A percentile compares a stretch with the other conserved stretches of the same genome.
Conservation (phyloP, 441 rosid genomes). For the Syzygium syzygioides region DNA sequence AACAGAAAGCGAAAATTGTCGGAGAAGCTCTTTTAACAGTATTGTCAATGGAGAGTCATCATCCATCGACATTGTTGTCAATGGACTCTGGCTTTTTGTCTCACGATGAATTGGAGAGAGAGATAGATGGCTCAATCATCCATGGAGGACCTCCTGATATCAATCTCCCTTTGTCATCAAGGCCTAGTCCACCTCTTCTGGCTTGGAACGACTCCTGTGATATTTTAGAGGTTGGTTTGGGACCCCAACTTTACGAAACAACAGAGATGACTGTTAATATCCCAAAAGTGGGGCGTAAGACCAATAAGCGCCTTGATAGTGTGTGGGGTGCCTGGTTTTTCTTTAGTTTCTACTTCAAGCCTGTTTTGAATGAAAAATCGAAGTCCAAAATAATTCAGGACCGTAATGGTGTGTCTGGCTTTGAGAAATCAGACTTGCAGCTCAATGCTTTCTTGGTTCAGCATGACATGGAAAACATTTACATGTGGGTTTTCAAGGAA, state of each 20-base stretch:
- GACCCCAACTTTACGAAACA: conserved; percentile 45
- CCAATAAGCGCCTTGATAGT: conserved; percentile 54
- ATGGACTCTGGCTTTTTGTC: conserved; percentile 68
- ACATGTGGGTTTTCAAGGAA: conserved; percentile 75
- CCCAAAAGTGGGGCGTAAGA: conserved; percentile 46
- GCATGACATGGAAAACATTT: conserved; percentile 78
- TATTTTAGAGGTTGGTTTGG: conserved; percentile 52
- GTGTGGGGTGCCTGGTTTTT: conserved; percentile 80
- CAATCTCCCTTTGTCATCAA: conserved; percentile 56
- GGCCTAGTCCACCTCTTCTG: conserved; percentile 42
- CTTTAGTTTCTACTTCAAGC: conserved; percentile 66
- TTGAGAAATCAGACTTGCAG: conserved; percentile 56
- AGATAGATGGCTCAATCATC: conserved; percentile 41
- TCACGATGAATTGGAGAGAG: conserved; percentile 61
- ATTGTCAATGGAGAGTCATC: conserved; percentile 64
- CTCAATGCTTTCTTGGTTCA: conserved; percentile 63
- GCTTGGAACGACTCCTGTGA: conserved; percentile 51
- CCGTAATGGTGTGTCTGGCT: conserved; percentile 47
- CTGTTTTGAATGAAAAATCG: conserved; percentile 53
- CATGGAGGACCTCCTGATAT: conserved; percentile 68
- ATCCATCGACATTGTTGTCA: conserved; percentile 53
- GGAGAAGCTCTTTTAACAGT: conserved; percentile 47
- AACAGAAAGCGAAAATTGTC: background rate
- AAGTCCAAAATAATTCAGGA: conserved; percentile 53
- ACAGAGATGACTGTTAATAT: conserved; percentile 36